phyloP scores from a whole-genome alignment of 1,139 yeast species.

The Sugiyamaella grinbergsii region DNA sequence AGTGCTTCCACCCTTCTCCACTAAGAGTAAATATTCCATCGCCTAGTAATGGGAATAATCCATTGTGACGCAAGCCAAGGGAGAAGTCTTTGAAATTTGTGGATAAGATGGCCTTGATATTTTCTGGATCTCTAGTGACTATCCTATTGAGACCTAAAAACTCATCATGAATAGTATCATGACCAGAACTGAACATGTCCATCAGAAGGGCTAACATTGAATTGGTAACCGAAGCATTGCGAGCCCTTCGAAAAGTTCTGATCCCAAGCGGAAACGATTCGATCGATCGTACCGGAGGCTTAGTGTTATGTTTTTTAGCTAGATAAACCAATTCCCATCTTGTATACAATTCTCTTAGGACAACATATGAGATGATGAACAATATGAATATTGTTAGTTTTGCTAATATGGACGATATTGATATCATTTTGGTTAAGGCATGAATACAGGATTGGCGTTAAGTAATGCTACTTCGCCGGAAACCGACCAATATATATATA shows the following conservation, averaged over 20 bases:
- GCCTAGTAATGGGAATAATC: conserved; percentile 51
- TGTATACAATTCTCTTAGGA: neutral
- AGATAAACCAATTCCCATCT: conserved; percentile 5
- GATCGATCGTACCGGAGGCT: neutral
- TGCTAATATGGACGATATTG: neutral
- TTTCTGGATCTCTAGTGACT: conserved; percentile 51
- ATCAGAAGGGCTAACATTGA: neutral
- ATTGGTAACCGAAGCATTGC: conserved; percentile 4
- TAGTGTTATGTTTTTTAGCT: conserved; percentile 11
- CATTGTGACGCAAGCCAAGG: conserved; percentile 49
- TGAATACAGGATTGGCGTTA: too few species aligned
- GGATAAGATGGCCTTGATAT: conserved; percentile 41
- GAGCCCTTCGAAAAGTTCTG: conserved; percentile 6
- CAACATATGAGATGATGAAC: neutral
- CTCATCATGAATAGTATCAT: conserved; percentile 10
- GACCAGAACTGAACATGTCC: conserved; percentile 7
- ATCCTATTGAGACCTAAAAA: conserved; percentile 9
- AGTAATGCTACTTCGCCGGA: too few species aligned
- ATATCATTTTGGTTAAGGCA: too few species aligned
- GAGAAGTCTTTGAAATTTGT: conserved; percentile 33
- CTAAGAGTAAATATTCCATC: conserved; percentile 59
- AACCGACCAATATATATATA: too few species aligned
- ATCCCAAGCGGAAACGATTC: conserved; percentile 14
- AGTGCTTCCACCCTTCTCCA: conserved; percentile 57
- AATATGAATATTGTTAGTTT: neutral